Conservation (phyloP, 306 rosid genomes). For the Prunus salicina region DNA sequence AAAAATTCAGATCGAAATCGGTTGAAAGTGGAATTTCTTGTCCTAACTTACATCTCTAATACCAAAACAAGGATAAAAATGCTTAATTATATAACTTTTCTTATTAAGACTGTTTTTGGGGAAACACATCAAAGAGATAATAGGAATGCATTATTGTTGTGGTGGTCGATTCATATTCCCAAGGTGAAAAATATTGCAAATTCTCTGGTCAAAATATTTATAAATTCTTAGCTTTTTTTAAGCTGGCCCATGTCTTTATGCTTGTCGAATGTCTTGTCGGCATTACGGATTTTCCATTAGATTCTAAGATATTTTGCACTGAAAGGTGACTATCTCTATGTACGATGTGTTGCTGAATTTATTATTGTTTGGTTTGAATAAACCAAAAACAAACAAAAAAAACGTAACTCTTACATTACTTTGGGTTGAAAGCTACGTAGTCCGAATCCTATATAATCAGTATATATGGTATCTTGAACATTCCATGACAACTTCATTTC, state of each 20-base stretch:
- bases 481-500: background rate
- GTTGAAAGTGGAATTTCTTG: too few relatives aligned
- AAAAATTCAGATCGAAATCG: too few relatives aligned
- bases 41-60: too few relatives aligned
- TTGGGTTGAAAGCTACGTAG: background rate
- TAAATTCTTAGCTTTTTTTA: background rate
- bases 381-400: too few relatives aligned
- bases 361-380: background rate
- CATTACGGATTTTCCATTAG: background rate
- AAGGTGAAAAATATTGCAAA: background rate
- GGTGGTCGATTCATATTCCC: background rate
- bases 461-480: background rate
- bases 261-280: constrained; percentile 3
- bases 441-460: background rate
- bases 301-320: background rate
- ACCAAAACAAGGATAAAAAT: too few relatives aligned
- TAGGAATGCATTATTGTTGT: too few relatives aligned
- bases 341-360: background rate
- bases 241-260: background rate
- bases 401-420: too few relatives aligned
- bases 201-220: background rate
- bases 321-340: background rate
- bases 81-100: too few relatives aligned
- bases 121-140: too few relatives aligned
- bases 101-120: too few relatives aligned